Conservation (phyloP, 345 rosid genomes). For the Dovyalis caffra region DNA sequence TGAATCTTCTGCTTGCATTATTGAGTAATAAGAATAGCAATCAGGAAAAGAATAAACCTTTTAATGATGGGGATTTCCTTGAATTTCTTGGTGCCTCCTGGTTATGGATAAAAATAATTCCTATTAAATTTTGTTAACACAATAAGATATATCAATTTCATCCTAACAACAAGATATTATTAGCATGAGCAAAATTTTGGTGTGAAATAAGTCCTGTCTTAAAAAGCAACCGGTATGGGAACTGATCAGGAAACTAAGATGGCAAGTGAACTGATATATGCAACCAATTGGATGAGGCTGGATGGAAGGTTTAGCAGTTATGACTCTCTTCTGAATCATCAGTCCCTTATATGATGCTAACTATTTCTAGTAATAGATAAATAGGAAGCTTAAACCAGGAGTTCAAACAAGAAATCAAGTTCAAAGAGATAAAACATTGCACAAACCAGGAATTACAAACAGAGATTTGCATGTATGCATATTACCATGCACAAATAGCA, state of each 20-base stretch:
- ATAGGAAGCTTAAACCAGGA: not conserved
- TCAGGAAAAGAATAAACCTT: slow-evolving; percentile 34
- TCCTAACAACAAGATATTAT: not conserved
- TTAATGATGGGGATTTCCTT: slow-evolving; percentile 33
- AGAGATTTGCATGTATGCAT: not conserved
- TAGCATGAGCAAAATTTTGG: too few species aligned
- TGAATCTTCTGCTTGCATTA: slow-evolving; percentile 10
- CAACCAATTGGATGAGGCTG: not conserved
- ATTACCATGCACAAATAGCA: not conserved
- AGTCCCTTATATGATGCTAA: not conserved
- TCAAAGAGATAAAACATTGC: not conserved
- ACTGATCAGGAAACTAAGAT: too few species aligned
- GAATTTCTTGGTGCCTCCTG: slow-evolving; percentile 32
- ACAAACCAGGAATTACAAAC: not conserved
- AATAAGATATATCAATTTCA: not conserved
- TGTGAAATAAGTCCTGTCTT: not conserved
- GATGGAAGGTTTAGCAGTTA: not conserved
- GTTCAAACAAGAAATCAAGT: not conserved
- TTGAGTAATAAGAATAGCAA: slow-evolving; percentile 21
- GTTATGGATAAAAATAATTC: slow-evolving; percentile 21
- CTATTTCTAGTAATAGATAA: not conserved
- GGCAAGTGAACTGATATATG: too few species aligned
- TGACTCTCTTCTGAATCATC: not conserved
- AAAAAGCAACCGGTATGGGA: too few species aligned
- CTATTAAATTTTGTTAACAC: not conserved